A percentile compares a stretch with the other conserved stretches of the same genome.
phyloP scores from a whole-genome alignment of 2,329 filamentous ascomycete genomes.

The Penicillium sp. region DNA sequence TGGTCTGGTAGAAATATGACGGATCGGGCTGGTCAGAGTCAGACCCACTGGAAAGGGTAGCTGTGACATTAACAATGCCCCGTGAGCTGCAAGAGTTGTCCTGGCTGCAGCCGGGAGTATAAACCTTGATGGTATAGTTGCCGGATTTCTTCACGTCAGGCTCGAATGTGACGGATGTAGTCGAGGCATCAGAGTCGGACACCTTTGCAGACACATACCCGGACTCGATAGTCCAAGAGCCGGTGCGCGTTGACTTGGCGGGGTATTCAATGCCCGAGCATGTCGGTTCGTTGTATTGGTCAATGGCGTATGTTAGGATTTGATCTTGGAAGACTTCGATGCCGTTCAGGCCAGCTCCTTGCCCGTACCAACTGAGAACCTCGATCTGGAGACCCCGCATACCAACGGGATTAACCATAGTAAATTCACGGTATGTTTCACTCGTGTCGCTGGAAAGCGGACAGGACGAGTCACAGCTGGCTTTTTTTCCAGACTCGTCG shows the following conservation, averaged over 20 bases:
- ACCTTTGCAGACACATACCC: slow-evolving; percentile 73
- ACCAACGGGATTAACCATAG: slow-evolving; percentile 80
- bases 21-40: slow-evolving; percentile 51
- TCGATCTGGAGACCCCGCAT: slow-evolving; percentile 87
- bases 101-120: slow-evolving; percentile 84
- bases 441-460: slow-evolving; percentile 71
- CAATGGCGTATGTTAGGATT: slow-evolving; percentile 80
- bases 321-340: slow-evolving; percentile 85
- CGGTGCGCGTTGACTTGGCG: slow-evolving; percentile 67
- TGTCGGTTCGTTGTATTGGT: slow-evolving; percentile 81
- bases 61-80: slow-evolving; percentile 79
- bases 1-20: slow-evolving; percentile 77
- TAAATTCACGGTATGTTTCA: slow-evolving; percentile 77
- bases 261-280: slow-evolving; percentile 65
- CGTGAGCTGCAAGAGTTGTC: slow-evolving; percentile 73
- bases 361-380: slow-evolving; percentile 82
- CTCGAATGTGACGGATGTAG: slow-evolving; percentile 63
- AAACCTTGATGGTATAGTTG: slow-evolving; percentile 87
- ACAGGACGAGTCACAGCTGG: slow-evolving; percentile 76
- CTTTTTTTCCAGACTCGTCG: slow-evolving; percentile 65
- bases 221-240: slow-evolving; percentile 70
- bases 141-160: slow-evolving; percentile 86
- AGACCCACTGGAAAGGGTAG: slow-evolving; percentile 56
- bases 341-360: slow-evolving; percentile 77
- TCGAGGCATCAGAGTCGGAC: slow-evolving; percentile 54